phyloP scores from a whole-genome alignment of 805 yeast genomes.

The Lachancea lanzarotensis region DNA sequence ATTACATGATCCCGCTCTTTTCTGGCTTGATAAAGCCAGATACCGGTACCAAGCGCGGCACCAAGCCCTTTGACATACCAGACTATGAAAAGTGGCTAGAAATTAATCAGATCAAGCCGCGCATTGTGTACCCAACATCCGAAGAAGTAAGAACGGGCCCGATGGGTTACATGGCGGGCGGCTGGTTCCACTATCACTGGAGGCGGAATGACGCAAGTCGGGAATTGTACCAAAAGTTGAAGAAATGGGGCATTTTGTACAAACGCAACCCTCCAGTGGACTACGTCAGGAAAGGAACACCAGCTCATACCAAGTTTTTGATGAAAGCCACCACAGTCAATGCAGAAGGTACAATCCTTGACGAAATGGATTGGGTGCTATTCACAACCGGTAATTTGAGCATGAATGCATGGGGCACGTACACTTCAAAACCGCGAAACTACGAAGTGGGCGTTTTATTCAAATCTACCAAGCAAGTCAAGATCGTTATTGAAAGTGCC shows the following conservation, averaged over 20 bases:
- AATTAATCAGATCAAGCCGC: slow-evolving; percentile 12
- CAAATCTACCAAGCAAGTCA: slow-evolving; percentile 19
- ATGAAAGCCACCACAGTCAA: slow-evolving; percentile 42
- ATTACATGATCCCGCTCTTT: slow-evolving; percentile 22
- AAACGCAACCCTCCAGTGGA: slow-evolving; percentile 16
- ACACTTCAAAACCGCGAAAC: slow-evolving; percentile 30
- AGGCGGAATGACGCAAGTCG: slow-evolving; percentile 5
- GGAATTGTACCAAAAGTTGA: slow-evolving; percentile 15
- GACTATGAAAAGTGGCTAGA: slow-evolving; percentile 1
- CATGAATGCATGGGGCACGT: slow-evolving; percentile 74
- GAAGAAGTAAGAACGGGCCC: slow-evolving; percentile 21
- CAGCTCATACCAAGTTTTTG: slow-evolving; percentile 68
- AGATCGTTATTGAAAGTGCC: slow-evolving; percentile 18
- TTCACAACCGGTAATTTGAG: slow-evolving; percentile 73
- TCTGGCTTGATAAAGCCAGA: slow-evolving; percentile 7
- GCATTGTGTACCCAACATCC: slow-evolving; percentile 26
- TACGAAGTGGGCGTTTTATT: slow-evolving; percentile 53
- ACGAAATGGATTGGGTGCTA: slow-evolving; percentile 53
- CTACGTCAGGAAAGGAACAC: slow-evolving; percentile 12
- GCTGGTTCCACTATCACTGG: slow-evolving; percentile 29
- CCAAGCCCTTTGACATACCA: slow-evolving; percentile 4
- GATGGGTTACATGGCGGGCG: slow-evolving; percentile 18
- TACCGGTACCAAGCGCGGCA: not conserved
- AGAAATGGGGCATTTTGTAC: slow-evolving; percentile 17
- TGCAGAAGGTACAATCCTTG: slow-evolving; percentile 8